Conservation (phyloP, 345 rosid species). For the Toxicodendron radicans region DNA sequence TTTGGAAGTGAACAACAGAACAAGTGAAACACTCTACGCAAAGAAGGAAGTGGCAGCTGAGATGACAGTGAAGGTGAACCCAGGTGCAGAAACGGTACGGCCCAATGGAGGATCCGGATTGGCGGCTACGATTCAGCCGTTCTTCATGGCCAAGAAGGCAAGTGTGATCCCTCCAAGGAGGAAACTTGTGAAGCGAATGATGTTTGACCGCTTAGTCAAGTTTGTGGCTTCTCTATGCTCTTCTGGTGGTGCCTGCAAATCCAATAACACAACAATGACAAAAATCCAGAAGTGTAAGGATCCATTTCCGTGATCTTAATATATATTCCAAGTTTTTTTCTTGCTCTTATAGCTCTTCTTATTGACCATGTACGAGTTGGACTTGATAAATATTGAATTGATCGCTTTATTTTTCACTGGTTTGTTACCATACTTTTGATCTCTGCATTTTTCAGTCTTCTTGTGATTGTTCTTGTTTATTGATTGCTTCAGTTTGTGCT, state of each 20-base stretch:
- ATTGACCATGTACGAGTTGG: too few relatives aligned
- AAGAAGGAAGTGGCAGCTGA: not conserved
- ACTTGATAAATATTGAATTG: too few relatives aligned
- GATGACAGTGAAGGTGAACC: not conserved
- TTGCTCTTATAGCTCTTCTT: not conserved
- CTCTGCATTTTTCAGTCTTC: too few relatives aligned
- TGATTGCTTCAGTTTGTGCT: not conserved
- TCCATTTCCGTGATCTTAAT: not conserved
- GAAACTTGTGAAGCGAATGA: slow-evolving; percentile 3
- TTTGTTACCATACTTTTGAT: too few relatives aligned
- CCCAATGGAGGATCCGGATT: too few relatives aligned
- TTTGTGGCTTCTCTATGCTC: not conserved
- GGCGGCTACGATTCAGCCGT: too few relatives aligned
- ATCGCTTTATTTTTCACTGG: too few relatives aligned
- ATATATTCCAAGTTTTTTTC: not conserved
- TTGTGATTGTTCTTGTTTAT: not conserved
- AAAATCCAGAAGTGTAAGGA: not conserved
- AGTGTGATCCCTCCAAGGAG: not conserved
- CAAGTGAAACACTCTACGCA: not conserved
- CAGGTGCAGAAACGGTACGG: not conserved
- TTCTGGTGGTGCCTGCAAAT: not conserved
- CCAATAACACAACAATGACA: not conserved
- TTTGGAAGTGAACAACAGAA: too few relatives aligned
- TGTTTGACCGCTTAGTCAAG: not conserved
- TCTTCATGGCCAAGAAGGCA: not conserved